phyloP scores from a whole-genome alignment of 345 rosid species.

The Lepidium africanum region DNA sequence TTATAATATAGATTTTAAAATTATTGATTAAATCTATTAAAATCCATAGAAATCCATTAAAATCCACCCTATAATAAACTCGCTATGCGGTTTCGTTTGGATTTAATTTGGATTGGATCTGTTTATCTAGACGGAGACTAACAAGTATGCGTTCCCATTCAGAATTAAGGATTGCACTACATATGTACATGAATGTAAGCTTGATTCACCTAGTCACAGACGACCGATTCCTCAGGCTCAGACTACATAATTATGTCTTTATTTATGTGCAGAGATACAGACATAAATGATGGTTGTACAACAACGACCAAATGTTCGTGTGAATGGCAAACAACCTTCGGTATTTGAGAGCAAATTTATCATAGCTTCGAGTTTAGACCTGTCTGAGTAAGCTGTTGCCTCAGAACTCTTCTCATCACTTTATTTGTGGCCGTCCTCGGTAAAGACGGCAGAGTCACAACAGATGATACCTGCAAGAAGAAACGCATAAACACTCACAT shows the following conservation, averaged over 20 bases:
- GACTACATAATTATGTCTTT: background rate
- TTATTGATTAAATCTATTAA: too few relatives aligned
- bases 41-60: too few relatives aligned
- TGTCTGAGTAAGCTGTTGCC: conserved; percentile 49
- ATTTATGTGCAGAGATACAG: background rate
- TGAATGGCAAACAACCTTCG: background rate
- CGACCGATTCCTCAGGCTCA: background rate
- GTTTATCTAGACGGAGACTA: too few relatives aligned
- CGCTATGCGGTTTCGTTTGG: too few relatives aligned
- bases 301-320: background rate
- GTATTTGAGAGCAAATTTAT: background rate
- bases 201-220: background rate
- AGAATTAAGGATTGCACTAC: background rate
- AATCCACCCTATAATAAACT: too few relatives aligned
- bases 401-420: conserved; percentile 89
- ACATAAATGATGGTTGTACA: background rate
- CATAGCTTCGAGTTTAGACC: conserved; percentile 56
- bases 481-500: background rate
- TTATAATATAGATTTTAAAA: too few relatives aligned
- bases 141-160: background rate
- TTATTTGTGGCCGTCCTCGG: conserved; percentile 92
- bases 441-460: conserved; percentile 48
- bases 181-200: background rate
- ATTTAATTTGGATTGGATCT: too few relatives aligned
- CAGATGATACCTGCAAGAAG: conserved; percentile 51